phyloP scores from a whole-genome alignment of 192 early-diverging fungal species.

The Phlyctochytrium bullatum region DNA sequence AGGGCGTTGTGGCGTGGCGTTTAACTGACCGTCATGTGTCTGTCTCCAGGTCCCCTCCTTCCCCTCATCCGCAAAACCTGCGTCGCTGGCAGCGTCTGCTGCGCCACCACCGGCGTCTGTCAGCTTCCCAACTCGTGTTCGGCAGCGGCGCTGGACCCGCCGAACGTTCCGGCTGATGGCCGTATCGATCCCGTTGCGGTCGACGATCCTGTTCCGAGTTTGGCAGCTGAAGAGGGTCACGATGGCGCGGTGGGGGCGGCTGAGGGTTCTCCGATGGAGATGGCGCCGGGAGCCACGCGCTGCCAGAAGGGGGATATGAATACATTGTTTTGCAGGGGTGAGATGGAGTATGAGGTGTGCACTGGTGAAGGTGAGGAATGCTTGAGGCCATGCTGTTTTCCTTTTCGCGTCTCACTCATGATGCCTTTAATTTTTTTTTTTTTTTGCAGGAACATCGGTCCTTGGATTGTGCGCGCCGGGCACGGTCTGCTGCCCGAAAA shows the following conservation, averaged over 20 bases:
- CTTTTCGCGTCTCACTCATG: not conserved
- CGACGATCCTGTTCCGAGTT: no score
- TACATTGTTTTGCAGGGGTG: not conserved
- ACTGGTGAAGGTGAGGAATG: not conserved
- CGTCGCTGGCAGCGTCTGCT: not conserved
- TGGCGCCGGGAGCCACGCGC: not conserved
- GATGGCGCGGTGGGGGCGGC: no score
- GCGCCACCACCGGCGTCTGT: not conserved
- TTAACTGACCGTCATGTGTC: not conserved
- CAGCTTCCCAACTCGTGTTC: not conserved
- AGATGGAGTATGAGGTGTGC: not conserved
- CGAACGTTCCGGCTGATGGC: not conserved
- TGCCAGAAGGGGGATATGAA: not conserved
- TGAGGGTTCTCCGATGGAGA: not conserved
- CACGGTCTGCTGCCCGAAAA: conserved; percentile 1
- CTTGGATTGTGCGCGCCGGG: not conserved
- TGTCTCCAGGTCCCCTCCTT: not conserved
- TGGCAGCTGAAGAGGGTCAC: no score
- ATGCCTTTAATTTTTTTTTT: not conserved
- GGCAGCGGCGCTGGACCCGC: not conserved
- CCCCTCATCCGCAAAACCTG: not conserved
- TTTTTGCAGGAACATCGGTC: not conserved
- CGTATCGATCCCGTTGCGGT: not conserved
- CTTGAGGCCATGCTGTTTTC: not conserved
- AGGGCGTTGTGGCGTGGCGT: not conserved